These are phyloP conservation scores for Botrytis deweyae DNA, from an alignment of 2,329 filamentous ascomycete genomes.

Conservation along the genomic window DNA sequence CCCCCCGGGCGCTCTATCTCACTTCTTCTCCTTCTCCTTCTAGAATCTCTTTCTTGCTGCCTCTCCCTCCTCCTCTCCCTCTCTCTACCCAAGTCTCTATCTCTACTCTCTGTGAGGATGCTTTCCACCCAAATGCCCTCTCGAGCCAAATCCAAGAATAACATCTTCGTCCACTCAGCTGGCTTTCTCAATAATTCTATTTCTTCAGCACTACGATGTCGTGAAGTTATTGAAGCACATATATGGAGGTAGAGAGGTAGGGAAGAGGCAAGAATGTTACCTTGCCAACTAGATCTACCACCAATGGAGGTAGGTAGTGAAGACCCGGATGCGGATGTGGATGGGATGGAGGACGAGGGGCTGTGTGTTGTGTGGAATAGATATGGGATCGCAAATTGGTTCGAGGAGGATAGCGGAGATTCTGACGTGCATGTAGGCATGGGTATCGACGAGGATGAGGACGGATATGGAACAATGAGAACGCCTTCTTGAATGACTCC, in stretches of 20 bases:
- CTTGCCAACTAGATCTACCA: conserved; percentile 10
- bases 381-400: neutral
- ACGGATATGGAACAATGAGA: neutral
- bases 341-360: neutral
- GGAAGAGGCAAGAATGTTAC: conserved; percentile 9
- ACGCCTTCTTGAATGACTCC: conserved; percentile 8
- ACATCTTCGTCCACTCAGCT: conserved; percentile 10
- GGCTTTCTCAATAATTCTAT: neutral
- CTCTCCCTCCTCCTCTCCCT: neutral
- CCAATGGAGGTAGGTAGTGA: neutral
- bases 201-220: neutral
- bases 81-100: neutral
- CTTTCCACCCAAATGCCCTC: conserved; percentile 1
- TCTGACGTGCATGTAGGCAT: neutral
- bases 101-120: neutral
- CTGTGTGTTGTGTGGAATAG: neutral
- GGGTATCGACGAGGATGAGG: neutral
- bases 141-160: conserved; percentile 7
- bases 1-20: neutral
- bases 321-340: neutral
- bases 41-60: neutral
- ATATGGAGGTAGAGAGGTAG: conserved; percentile 6
- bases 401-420: neutral
- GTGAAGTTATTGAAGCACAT: neutral
- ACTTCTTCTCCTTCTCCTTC: neutral